phyloP scores from a whole-genome alignment of 352 stramenopile genomes.

The Phytophthora agathidicida region DNA sequence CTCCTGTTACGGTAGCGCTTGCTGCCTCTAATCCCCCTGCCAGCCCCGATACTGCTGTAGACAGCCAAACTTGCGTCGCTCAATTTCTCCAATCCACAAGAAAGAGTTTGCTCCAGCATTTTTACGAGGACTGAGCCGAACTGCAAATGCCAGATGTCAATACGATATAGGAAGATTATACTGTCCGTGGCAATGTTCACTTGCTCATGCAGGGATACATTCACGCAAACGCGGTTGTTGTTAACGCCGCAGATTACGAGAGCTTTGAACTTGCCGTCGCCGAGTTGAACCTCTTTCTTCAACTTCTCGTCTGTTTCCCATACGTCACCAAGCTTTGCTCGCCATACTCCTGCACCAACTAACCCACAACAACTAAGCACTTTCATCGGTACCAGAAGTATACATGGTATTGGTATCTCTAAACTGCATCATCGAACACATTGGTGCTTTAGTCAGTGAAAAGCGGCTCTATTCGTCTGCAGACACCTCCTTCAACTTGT shows the following conservation, averaged over 20 bases:
- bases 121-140: constrained; percentile 30
- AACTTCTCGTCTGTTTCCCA: constrained; percentile 10
- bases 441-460: constrained; percentile 3
- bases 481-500: constrained; percentile 25
- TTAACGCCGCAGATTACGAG: constrained; percentile 11
- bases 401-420: no score
- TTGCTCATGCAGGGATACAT: no score
- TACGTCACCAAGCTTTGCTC: constrained; percentile 1
- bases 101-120: constrained; percentile 28
- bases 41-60: constrained; percentile 7
- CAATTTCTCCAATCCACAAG: constrained; percentile 30
- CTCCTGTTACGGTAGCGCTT: constrained; percentile 19
- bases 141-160: no score
- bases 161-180: no score
- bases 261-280: constrained; percentile 4
- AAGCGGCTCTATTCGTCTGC: constrained; percentile 31
- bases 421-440: no score
- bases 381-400: no score
- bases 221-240: no score
- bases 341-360: no score
- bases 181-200: background rate
- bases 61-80: constrained; percentile 11
- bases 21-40: constrained; percentile 2
- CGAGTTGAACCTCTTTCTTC: constrained; percentile 15
- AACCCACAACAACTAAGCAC: no score